Base-by-base conservation (phyloP, 139 green algal genomes). In the Asterochloris sp. region DNA sequence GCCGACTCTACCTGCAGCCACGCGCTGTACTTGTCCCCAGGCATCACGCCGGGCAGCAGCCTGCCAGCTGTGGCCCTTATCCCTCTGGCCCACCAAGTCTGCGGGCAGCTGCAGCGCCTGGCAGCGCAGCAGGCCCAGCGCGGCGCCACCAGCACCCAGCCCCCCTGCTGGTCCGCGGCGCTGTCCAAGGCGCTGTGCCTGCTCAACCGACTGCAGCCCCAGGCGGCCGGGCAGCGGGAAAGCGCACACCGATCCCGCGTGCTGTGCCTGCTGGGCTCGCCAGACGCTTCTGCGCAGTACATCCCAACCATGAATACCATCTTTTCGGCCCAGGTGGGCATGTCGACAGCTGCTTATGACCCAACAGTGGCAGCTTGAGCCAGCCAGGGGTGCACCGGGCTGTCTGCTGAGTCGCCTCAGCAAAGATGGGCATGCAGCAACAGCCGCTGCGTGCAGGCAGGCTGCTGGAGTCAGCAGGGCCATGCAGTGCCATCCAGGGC, bases 221-320 rank as follows among this genome's bases (percentile, higher is more conserved):
- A 38, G 6, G 60, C 67, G 71, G 29, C 21, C 24, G 66, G 28
- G 11, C 63, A 24, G 71, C 26, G 47, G 8, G 9, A 21, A 28
- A 80, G n/a, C 23, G 66, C n/a, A 16, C 66, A 19, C 66, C 27
- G 68, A 79, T 54, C 81, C 61, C 85, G 93, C 4, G 80, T 95
- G 21, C 81, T 95, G 54, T 88, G 81, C 79, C 73, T 95, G 6
- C 28, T 85, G 12, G 84, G 81, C 24, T 90, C 83, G 0, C 78
- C 83, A 13, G 91, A 95, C 69, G 85, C 77, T 8, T 71, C 92
- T 11, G 73, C 79, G 13, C 90, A 95, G 67, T 92, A 95, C 86
- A 91, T 95, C 21, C 71, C 91, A 10, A 77, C 90, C 62, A 96
- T 96, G 92, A 96, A 96, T 76, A 71, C 86, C 69, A 90, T 96